Evolutionary conservation across 257 asterid species (phyloP), one percentile per base, ranked within the genome.

Genomic region (Penstemon eatonii): DNA sequence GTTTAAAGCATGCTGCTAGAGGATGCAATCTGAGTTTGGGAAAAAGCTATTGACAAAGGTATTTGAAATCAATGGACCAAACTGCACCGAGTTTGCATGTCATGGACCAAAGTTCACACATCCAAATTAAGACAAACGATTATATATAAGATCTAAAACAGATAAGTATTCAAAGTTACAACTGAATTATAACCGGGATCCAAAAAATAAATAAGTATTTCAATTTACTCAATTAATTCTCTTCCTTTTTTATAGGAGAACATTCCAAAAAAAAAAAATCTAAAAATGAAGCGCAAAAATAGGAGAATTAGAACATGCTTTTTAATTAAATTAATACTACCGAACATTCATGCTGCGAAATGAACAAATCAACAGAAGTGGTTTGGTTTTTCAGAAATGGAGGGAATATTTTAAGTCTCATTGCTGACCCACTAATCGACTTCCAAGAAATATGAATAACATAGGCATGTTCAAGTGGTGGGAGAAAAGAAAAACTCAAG

Each of bases 391-490:
- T 47, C 56, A 56, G 50, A 49, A 60, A 10, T 45, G 11, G 9
- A 12, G 7, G 25, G 33, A 1, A 52, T 13, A 62, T 36, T 1
- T 11, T 2, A 43, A 42, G 72, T 56, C 40, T 36, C 39, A 55
- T 25, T 54, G 63, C 44, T 69, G 62, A 13, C 52, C 5, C 4
- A 13, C 42, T n/a, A 65, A 65, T 64, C 39, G 54, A 66, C 44
- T 58, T 51, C 44, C 58, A 58, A 66, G 62, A 65, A 68, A 45
- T 33, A 61, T 8, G 57, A 15, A 37, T 41, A 43, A 59, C 51
- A 19, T 66, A 61, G 45, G 72, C 60, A 66, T 52, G 68, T 52
- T 56, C 69, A n/a, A 46, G 41, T 8, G 59, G 39, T 50, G 72
- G 64, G 18, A 45, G 42, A 63, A 61, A 65, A 45, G 7, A 12